These are phyloP conservation scores for Lathyrus aphaca DNA, from an alignment of 306 rosid species.

Conservation along the genomic window DNA sequence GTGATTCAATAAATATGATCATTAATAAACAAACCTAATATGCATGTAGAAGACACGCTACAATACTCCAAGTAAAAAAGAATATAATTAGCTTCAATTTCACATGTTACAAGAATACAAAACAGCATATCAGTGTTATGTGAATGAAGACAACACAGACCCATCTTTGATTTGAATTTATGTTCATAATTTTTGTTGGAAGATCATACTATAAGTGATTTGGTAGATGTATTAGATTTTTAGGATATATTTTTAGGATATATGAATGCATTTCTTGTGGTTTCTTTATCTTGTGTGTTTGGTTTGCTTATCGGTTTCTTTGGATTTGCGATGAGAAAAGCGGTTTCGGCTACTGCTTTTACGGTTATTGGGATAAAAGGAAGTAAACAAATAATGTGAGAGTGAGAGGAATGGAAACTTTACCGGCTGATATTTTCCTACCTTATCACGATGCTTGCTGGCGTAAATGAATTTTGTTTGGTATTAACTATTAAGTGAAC, in stretches of 20 bases:
- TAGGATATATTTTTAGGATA: background rate
- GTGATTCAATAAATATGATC: conserved; percentile 13
- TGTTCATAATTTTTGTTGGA: background rate
- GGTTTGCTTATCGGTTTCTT: conserved; percentile 93
- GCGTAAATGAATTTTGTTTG: conserved; percentile 1
- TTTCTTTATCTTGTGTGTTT: conserved; percentile 75
- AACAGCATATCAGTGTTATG: too few relatives aligned
- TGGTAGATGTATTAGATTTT: background rate
- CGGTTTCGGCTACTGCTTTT: conserved; percentile 89
- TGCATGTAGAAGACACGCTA: too few relatives aligned
- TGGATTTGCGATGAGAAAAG: conserved; percentile 90
- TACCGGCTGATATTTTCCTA: too few relatives aligned
- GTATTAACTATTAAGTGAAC: conserved; percentile 1
- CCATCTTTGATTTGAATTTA: background rate
- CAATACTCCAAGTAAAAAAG: too few relatives aligned
- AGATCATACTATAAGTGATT: conserved; percentile 1
- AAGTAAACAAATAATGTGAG: too few relatives aligned
- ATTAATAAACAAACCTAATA: too few relatives aligned
- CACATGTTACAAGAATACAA: too few relatives aligned
- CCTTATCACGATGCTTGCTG: conserved; percentile 24
- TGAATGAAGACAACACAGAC: too few relatives aligned
- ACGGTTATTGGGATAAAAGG: conserved; percentile 96
- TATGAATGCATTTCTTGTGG: conserved; percentile 64
- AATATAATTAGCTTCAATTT: too few relatives aligned
- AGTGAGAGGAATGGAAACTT: too few relatives aligned